Percentiles rank a stretch among this genome's conserved stretches.
Evolutionary conservation across 352 stramenopile species (phyloP).

Genomic region (Phytophthora nicotianae): DNA sequence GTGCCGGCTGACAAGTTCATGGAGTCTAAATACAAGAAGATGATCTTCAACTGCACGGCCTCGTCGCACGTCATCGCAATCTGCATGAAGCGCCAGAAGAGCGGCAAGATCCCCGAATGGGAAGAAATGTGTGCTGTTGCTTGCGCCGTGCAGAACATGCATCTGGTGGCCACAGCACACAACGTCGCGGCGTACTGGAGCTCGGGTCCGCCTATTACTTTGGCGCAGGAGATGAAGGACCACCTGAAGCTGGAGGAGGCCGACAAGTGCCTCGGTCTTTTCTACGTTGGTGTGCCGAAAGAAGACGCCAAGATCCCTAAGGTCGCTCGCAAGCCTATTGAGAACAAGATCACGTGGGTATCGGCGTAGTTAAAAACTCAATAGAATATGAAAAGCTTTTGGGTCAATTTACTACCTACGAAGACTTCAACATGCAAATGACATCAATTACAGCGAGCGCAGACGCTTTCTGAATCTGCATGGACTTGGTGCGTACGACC

Average conservation of each 20-base stretch:
- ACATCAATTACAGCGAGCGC: constrained; percentile 14
- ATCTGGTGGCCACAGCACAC: constrained; percentile 70
- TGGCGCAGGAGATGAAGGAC: constrained; percentile 83
- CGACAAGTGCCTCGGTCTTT: constrained; percentile 84
- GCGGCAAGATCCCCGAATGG: constrained; percentile 78
- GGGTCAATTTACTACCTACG: too few species aligned
- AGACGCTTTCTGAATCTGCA: constrained; percentile 22
- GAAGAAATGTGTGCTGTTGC: constrained; percentile 81
- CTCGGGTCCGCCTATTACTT: constrained; percentile 63
- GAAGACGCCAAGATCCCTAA: constrained; percentile 46
- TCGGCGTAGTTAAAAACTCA: constrained; percentile 5
- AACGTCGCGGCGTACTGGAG: constrained; percentile 87
- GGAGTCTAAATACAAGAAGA: constrained; percentile 84
- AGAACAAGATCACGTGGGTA: constrained; percentile 77
- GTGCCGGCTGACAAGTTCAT: constrained; percentile 72
- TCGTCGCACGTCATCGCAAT: constrained; percentile 86
- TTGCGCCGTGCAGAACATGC: constrained; percentile 87
- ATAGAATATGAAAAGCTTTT: constrained; percentile 3
- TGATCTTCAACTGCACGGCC: constrained; percentile 66
- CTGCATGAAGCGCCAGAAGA: constrained; percentile 88
- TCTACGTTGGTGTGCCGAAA: constrained; percentile 84
- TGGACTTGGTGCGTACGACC: constrained; percentile 4
- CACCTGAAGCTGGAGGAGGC: constrained; percentile 68
- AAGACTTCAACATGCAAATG: background rate
- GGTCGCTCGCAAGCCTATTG: constrained; percentile 68